Evolutionary conservation across 148 eudicot species (phyloP).

Genomic region (Beta vulgaris): DNA sequence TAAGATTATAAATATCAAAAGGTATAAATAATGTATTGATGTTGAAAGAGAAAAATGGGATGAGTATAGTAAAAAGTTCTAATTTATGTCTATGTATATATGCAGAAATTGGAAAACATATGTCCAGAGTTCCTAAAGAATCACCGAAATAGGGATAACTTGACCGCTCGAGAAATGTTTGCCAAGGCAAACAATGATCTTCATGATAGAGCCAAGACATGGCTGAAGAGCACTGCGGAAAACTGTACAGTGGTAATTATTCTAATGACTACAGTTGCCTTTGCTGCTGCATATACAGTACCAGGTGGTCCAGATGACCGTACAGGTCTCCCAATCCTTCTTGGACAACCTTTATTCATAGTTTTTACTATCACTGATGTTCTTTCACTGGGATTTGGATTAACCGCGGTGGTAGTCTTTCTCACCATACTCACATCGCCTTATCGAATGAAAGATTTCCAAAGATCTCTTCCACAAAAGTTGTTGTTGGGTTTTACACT

Average conservation of each 20-base stretch:
- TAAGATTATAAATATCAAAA: too few relatives aligned
- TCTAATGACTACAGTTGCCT: constrained; percentile 20
- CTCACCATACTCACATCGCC: constrained; percentile 8
- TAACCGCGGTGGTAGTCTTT: constrained; percentile 16
- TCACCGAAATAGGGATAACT: not conserved
- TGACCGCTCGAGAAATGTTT: constrained; percentile 9
- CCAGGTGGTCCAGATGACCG: constrained; percentile 16
- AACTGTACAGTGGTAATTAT: constrained; percentile 14
- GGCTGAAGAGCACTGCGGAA: constrained; percentile 10
- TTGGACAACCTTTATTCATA: constrained; percentile 12
- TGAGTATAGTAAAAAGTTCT: too few relatives aligned
- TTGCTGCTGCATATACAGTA: constrained; percentile 20
- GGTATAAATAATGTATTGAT: too few relatives aligned
- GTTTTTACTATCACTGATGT: constrained; percentile 11
- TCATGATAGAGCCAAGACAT: constrained; percentile 9
- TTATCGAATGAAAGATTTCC: constrained; percentile 3
- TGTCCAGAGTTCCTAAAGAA: constrained; percentile 1
- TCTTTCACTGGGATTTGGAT: constrained; percentile 1
- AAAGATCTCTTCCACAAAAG: constrained; percentile 7
- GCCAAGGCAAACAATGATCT: not conserved
- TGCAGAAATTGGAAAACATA: constrained; percentile 1
- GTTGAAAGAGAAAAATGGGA: too few relatives aligned
- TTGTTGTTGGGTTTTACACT: constrained; percentile 11
- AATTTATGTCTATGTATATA: not conserved
- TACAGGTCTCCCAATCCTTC: constrained; percentile 12